Base-by-base conservation (phyloP, 495 filamentous ascomycete genomes). In the Aspergillus baeticus region DNA sequence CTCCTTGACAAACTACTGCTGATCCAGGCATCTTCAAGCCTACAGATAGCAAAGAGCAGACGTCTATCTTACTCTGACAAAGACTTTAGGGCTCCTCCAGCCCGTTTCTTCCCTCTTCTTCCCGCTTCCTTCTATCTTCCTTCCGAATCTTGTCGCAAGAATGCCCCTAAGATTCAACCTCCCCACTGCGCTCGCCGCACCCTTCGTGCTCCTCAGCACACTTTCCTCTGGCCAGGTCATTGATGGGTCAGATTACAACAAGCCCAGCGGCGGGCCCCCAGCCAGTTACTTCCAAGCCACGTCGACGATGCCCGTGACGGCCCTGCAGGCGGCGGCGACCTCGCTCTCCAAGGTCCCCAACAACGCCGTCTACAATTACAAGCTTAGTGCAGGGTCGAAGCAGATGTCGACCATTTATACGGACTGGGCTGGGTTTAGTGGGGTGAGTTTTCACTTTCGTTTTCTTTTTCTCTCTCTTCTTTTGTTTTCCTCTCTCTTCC, bases 211-310 rank as follows among this genome's bases (percentile, higher is more conserved):
- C 26, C 26, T 29, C 26, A 29, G 26, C 26, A 29, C 26, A 29
- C 26, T 29, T 8, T 8, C 8, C 26, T 3, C 26, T 8, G 45
- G 62, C 8, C 64, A 72, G 21, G 53, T 22, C 0, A 60, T 64
- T 0, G 57, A 64, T 47, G 64, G 68, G 10, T 51, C 61, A 1
- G 26, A 67, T 14, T 67, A 63, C 29, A 51, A 71, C 45, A 58
- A 58, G 18, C 64, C 69, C 20, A 48, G 56, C 14, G 61, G 58
- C 5, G 69, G 69, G 6, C 69, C 68, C 11, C 64, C 69, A 11
- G 54, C 64, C 0, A 71, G 60, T 46, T 68, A 46, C n/a, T 72
- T 72, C 31, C 44, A 61, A 4, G 69, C 69, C 41, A 58, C 63
- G 0, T 31, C 64, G 0, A 61, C 68, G 0, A 54, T 69, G n/a